These are phyloP conservation scores for Limnanthes douglasii DNA, from an alignment of 345 rosid species.

Conservation along the genomic window DNA sequence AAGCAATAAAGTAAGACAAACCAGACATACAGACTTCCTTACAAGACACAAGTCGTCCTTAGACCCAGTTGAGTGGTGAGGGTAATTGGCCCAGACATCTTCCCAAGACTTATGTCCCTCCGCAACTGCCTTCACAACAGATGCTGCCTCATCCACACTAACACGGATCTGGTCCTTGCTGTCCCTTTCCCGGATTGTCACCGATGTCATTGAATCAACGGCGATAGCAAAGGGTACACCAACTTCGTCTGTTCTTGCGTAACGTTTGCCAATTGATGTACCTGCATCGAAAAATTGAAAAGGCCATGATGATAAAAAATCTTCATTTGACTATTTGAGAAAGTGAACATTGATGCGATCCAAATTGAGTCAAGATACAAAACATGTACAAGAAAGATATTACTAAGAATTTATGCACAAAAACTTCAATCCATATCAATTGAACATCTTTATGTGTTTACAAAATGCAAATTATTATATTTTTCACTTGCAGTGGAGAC, in stretches of 20 bases:
- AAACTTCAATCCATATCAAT: too few species aligned
- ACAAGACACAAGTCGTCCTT: too few species aligned
- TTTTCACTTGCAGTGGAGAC: not conserved
- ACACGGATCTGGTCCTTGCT: conserved; percentile 90
- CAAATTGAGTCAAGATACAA: too few species aligned
- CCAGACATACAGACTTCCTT: too few species aligned
- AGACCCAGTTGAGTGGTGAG: conserved; percentile 54
- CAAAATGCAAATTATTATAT: too few species aligned
- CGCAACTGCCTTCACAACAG: conserved; percentile 39
- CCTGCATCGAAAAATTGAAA: too few species aligned
- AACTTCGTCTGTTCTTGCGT: conserved; percentile 87
- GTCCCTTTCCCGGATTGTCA: conserved; percentile 85
- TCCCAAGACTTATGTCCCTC: conserved; percentile 74
- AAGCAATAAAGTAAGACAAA: too few species aligned
- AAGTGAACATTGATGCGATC: too few species aligned
- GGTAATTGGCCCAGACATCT: conserved; percentile 54
- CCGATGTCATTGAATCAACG: conserved; percentile 51
- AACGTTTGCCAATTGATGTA: conserved; percentile 84
- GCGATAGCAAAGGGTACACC: conserved; percentile 96
- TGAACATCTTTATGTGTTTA: too few species aligned
- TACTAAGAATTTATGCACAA: too few species aligned
- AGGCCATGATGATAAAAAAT: not conserved
- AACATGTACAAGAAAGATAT: too few species aligned
- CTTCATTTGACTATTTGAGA: not conserved
- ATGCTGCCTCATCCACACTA: conserved; percentile 42